A percentile compares a stretch with the other conserved stretches of the same genome.
Evolutionary conservation across 2,329 filamentous ascomycete species (phyloP).

Genomic region (Cladosporium velox): DNA sequence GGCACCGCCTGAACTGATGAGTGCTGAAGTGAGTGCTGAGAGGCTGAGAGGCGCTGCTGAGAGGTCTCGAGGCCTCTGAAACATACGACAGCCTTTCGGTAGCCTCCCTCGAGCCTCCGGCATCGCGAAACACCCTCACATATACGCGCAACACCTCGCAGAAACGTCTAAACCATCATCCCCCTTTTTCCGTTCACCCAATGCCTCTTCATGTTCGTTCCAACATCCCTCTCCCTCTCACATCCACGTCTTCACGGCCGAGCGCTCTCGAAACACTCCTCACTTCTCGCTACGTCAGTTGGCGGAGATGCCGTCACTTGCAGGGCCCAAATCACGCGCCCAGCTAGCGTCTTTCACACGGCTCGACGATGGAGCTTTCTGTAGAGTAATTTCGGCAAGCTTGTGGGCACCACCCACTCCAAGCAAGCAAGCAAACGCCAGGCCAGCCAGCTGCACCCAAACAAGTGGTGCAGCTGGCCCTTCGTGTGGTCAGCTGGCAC

Average conservation of each 20-base stretch:
- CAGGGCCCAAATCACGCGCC: constrained; percentile 21
- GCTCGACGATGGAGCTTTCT: constrained; percentile 19
- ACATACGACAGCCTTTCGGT: constrained; percentile 16
- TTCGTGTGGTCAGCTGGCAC: constrained; percentile 4
- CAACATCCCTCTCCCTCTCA: not conserved
- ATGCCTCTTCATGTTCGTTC: not conserved
- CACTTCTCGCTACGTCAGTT: constrained; percentile 13
- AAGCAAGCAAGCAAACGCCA: not conserved
- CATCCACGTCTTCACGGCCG: not conserved
- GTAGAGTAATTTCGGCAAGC: constrained; percentile 21
- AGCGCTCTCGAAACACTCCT: not conserved
- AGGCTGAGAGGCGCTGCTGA: not conserved
- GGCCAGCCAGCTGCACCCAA: constrained; percentile 8
- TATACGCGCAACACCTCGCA: not conserved
- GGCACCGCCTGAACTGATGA: constrained; percentile 2
- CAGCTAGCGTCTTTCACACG: constrained; percentile 16
- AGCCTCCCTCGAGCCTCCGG: not conserved
- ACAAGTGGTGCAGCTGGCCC: constrained; percentile 1
- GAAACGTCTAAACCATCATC: not conserved
- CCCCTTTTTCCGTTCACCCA: not conserved
- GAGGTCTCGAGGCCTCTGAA: constrained; percentile 8
- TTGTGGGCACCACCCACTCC: constrained; percentile 18
- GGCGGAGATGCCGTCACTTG: constrained; percentile 20
- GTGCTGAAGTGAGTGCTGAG: too few species aligned
- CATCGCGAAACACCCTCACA: not conserved